Conservation (phyloP, 1,139 yeast species). For the Candida anutae region DNA sequence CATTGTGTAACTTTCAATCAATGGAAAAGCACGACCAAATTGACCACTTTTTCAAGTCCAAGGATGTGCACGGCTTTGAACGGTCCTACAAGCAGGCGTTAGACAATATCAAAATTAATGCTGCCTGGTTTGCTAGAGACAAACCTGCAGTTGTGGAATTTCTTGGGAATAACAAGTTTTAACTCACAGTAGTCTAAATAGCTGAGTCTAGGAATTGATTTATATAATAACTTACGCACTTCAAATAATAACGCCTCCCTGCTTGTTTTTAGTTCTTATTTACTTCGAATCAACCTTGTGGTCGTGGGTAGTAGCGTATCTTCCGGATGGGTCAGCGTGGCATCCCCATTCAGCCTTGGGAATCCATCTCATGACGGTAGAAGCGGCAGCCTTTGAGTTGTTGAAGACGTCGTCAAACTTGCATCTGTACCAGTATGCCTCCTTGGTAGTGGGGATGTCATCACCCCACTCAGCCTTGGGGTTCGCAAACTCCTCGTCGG, state of each 20-base stretch:
- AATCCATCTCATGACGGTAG: conserved; percentile 98
- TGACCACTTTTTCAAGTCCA: conserved; percentile 41
- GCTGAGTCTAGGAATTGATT: too few relatives aligned
- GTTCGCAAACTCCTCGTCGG: conserved; percentile 81
- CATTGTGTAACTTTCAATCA: conserved; percentile 43
- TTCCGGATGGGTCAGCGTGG: conserved; percentile 96
- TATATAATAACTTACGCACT: too few relatives aligned
- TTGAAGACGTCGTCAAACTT: conserved; percentile 87
- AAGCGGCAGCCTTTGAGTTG: conserved; percentile 83
- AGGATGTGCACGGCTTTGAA: conserved; percentile 55
- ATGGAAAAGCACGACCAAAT: conserved; percentile 37
- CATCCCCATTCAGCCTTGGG: conserved; percentile 99
- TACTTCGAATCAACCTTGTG: conserved; percentile 28
- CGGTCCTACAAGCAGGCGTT: conserved; percentile 50
- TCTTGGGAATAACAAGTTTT: too few relatives aligned
- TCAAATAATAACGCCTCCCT: too few relatives aligned
- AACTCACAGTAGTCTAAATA: too few relatives aligned
- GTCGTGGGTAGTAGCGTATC: conserved; percentile 88
- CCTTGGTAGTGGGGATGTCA: conserved; percentile 94
- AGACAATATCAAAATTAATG: conserved; percentile 43
- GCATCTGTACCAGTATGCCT: conserved; percentile 97
- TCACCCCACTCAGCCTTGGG: conserved; percentile 96
- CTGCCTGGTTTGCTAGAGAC: conserved; percentile 40
- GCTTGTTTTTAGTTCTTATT: too few relatives aligned
- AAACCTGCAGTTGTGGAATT: conserved; percentile 17